Percentiles rank a stretch among this genome's conserved stretches.
Evolutionary conservation across 2,329 filamentous ascomycete species (phyloP).

Genomic region (Apiospora malaysiana): DNA sequence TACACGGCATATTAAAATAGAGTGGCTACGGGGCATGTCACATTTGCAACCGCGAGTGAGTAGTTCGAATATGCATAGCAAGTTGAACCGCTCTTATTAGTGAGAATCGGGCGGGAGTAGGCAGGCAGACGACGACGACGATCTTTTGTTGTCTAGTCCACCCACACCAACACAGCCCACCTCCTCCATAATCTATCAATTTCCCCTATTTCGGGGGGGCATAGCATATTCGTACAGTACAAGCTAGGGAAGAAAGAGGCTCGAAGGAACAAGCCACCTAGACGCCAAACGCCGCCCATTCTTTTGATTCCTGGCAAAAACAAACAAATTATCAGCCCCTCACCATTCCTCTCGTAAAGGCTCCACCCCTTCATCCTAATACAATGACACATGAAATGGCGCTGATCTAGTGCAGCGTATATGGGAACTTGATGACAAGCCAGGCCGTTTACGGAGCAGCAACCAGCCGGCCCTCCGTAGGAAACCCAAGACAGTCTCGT

Average conservation of each 20-base stretch:
- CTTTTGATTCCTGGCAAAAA: neutral
- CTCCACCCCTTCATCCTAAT: neutral
- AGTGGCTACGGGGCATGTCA: neutral
- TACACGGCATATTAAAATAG: neutral
- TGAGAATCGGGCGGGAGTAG: neutral
- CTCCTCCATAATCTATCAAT: slow-evolving; percentile 1
- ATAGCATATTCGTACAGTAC: slow-evolving; percentile 5
- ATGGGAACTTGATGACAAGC: neutral
- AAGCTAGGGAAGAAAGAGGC: slow-evolving; percentile 3
- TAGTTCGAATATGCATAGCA: neutral
- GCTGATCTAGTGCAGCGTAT: neutral
- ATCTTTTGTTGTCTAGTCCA: neutral
- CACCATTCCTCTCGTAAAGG: neutral
- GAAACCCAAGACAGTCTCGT: neutral
- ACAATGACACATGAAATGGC: neutral
- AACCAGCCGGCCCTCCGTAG: neutral
- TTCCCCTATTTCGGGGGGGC: neutral
- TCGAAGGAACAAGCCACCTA: neutral
- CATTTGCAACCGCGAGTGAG: neutral
- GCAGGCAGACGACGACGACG: neutral
- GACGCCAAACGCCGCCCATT: slow-evolving; percentile 5
- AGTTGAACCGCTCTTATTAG: neutral
- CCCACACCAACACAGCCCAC: neutral
- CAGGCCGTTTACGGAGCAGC: neutral
- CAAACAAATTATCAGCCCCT: neutral